These are phyloP conservation scores for Erythrophleum fordii DNA, from an alignment of 306 rosid genomes.

Conservation along the genomic window DNA sequence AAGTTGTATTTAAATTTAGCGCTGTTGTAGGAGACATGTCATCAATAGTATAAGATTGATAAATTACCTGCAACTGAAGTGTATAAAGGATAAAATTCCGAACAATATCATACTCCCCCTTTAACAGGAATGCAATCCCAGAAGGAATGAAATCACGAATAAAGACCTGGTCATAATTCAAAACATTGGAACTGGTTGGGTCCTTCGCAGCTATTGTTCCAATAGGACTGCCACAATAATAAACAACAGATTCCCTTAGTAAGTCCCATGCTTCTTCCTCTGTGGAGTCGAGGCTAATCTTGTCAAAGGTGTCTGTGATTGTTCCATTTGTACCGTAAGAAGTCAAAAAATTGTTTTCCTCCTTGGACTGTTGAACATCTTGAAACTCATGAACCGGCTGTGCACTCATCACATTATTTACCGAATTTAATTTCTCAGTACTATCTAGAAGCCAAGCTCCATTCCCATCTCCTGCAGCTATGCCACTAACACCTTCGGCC, in stretches of 20 bases:
- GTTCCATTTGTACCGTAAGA: conserved; percentile 58
- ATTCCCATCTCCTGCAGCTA: conserved; percentile 51
- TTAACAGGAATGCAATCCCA: conserved; percentile 84
- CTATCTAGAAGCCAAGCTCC: conserved; percentile 55
- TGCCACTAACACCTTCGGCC: conserved; percentile 52
- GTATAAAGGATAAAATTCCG: conserved; percentile 84
- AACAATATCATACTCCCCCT: conserved; percentile 89
- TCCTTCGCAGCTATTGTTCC: conserved; percentile 91
- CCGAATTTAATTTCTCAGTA: conserved; percentile 49
- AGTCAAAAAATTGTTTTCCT: conserved; percentile 52
- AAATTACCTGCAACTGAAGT: conserved; percentile 87
- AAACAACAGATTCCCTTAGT: conserved; percentile 71
- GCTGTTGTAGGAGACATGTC: neutral
- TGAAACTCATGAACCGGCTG: conserved; percentile 52
- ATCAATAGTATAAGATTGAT: conserved; percentile 13
- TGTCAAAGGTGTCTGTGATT: conserved; percentile 40
- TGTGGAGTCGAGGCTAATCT: conserved; percentile 46
- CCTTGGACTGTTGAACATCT: conserved; percentile 58
- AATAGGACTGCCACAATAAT: conserved; percentile 78
- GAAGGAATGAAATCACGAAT: conserved; percentile 93
- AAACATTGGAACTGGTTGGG: conserved; percentile 64
- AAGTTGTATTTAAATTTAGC: conserved; percentile 23
- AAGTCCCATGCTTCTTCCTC: conserved; percentile 93
- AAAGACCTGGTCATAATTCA: conserved; percentile 90
- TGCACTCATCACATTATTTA: conserved; percentile 38